Evolutionary conservation across 176 grass and related monocot genomes (phyloP).

Genomic region (Paspalum notatum): DNA sequence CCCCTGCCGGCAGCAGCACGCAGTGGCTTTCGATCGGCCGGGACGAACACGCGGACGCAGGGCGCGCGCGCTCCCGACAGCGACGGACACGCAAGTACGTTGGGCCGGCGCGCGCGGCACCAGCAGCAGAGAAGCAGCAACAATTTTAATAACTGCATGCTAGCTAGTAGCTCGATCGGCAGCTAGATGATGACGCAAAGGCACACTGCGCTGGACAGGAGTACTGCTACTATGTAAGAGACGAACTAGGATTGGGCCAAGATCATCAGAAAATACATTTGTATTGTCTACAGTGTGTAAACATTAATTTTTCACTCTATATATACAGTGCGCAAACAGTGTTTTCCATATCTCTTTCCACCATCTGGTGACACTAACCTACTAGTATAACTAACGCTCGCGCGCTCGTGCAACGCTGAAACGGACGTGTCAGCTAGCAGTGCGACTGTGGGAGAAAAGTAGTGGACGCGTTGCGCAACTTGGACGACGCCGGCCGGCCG

Average conservation of each 20-base stretch:
- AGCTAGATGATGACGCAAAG: no score
- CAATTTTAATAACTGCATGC: neutral
- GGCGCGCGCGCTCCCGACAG: constrained; percentile 24
- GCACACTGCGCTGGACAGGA: constrained; percentile 10
- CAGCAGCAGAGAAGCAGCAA: neutral
- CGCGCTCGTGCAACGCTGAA: constrained; percentile 22
- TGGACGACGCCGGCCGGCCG: neutral
- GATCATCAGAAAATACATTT: no score
- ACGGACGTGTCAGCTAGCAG: constrained; percentile 21
- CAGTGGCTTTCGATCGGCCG: neutral
- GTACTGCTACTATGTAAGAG: no score
- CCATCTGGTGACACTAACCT: no score
- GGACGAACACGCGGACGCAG: constrained; percentile 28
- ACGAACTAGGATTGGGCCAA: constrained; percentile 24
- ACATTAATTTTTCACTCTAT: no score
- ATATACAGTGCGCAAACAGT: no score
- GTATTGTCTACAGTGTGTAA: no score
- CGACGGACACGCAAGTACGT: constrained; percentile 47
- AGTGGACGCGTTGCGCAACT: constrained; percentile 32
- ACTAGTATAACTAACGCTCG: no score
- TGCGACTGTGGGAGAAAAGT: no score
- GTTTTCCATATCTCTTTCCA: no score
- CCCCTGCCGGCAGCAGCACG: neutral
- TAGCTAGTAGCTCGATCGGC: constrained; percentile 16
- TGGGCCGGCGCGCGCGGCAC: neutral